These are phyloP conservation scores for Andalucia godoyi DNA, from an alignment of 78 protist genomes.

Conservation along the genomic window DNA sequence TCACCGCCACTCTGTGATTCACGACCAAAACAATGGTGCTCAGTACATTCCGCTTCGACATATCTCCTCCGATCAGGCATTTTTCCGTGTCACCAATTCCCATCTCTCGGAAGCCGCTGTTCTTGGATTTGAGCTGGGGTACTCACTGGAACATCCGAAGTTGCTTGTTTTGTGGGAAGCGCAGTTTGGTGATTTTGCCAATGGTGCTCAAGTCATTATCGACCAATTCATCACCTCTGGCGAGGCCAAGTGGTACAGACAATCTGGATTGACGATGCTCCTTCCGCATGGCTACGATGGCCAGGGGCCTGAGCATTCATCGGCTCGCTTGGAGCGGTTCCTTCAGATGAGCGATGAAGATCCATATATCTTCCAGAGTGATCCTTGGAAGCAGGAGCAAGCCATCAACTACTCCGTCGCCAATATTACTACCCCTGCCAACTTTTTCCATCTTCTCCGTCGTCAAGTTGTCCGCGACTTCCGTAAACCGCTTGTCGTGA, in stretches of 20 bases:
- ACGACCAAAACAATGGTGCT: slow-evolving; percentile 44
- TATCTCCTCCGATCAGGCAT: slow-evolving; percentile 20
- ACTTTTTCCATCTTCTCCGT: slow-evolving; percentile 93
- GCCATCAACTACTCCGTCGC: slow-evolving; percentile 49
- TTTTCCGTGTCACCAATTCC: slow-evolving; percentile 49
- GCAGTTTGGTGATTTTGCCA: slow-evolving; percentile 91
- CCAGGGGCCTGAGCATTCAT: slow-evolving; percentile 94
- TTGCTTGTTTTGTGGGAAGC: slow-evolving; percentile 91
- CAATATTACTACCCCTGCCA: slow-evolving; percentile 85
- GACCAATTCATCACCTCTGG: slow-evolving; percentile 83
- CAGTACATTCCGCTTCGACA: slow-evolving; percentile 31
- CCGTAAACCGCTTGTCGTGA: slow-evolving; percentile 86
- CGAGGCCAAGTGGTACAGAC: slow-evolving; percentile 83
- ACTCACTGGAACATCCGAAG: slow-evolving; percentile 61
- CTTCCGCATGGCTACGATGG: slow-evolving; percentile 96
- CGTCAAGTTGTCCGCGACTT: slow-evolving; percentile 83
- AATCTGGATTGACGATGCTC: slow-evolving; percentile 63
- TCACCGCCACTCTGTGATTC: slow-evolving; percentile 90
- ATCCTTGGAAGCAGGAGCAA: slow-evolving; percentile 5
- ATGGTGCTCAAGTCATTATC: slow-evolving; percentile 87
- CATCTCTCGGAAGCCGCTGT: slow-evolving; percentile 66
- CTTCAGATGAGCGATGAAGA: slow-evolving; percentile 40
- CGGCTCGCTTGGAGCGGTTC: slow-evolving; percentile 82
- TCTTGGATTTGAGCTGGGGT: slow-evolving; percentile 91
- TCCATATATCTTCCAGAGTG: slow-evolving; percentile 5